phyloP scores from a whole-genome alignment of 805 yeast species.

The Myxozyma mucilagina region DNA sequence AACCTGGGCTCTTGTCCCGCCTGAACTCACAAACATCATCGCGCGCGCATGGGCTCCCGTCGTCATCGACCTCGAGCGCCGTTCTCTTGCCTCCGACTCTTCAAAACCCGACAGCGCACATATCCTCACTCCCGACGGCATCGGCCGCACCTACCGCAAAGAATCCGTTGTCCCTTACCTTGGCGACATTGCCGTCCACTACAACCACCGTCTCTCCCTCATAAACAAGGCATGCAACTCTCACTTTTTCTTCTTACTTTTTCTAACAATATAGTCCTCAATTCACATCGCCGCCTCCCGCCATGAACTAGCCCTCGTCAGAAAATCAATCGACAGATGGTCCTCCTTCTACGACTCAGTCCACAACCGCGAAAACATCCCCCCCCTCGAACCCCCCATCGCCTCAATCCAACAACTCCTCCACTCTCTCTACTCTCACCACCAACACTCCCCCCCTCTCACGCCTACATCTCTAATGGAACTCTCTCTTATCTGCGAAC shows the following conservation, averaged over 20 bases:
- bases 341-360: conserved; percentile 37
- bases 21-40: conserved; percentile 57
- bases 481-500: conserved; percentile 63
- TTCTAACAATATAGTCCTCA: background rate
- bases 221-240: conserved; percentile 13
- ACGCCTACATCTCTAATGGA: conserved; percentile 58
- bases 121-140: conserved; percentile 82
- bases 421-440: conserved; percentile 43
- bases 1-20: conserved; percentile 74
- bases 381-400: conserved; percentile 32
- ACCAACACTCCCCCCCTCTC: conserved; percentile 42
- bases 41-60: conserved; percentile 91
- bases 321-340: conserved; percentile 81
- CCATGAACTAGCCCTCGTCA: conserved; percentile 63
- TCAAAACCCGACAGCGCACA: conserved; percentile 59
- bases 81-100: conserved; percentile 60
- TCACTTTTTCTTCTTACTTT: background rate
- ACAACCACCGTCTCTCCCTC: conserved; percentile 36
- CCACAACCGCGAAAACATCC: conserved; percentile 1
- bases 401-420: conserved; percentile 46
- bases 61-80: conserved; percentile 79
- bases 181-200: conserved; percentile 74
- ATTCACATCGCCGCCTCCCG: conserved; percentile 57
- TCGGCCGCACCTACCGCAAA: conserved; percentile 74
- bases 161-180: conserved; percentile 81